Evolutionary conservation across 108 stramenopile genomes (phyloP), one percentile per base, ranked within the genome.

Genomic region (Pseudonitzschia pungens): DNA sequence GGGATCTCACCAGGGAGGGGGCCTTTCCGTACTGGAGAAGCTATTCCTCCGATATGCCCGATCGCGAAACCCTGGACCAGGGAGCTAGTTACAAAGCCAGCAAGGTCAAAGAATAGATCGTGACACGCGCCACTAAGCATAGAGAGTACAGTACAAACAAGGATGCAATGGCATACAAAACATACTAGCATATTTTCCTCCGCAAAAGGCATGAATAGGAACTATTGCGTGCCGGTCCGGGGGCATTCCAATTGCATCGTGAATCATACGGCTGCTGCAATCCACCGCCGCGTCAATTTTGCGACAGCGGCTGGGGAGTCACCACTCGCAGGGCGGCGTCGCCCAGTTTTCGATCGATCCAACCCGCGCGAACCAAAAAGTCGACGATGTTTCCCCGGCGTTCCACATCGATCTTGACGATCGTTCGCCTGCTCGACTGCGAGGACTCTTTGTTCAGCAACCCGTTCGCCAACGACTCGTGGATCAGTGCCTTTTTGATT

Each of bases 1-100:
- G 90, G 90, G 77, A 80, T n/a, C 54, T 96, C 16, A 92, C 86
- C 12, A 74, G 58, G 36, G 82, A 78, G 36, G 77, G 76, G 12
- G 85, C 87, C 20, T 96, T 96, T 68, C 88, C 87, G 4, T 96
- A 96, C 76, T 96, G 95, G 95, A 62, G 95, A 74, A 81, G 83
- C 14, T 96, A 89, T 67, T 89, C 88, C 18, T 69, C 77, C 12
- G 95, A 96, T 66, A 91, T 94, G 90, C 95, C 95, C 16, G 70
- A 79, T 50, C 72, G 86, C n/a, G 84, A 90, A 0, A 33, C 40
- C n/a, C 62, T 90, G 48, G 92, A 95, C 78, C 94, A 75, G 33
- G 94, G 94, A 16, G 91, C 91, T 5, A 81, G 87, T 15, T 95
- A 95, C 52, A 70, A 75, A 43, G 94, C 92, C 29, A 72, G 59